These are phyloP conservation scores for Eucalyptus marginata DNA, from an alignment of 345 rosid species.

Conservation along the genomic window DNA sequence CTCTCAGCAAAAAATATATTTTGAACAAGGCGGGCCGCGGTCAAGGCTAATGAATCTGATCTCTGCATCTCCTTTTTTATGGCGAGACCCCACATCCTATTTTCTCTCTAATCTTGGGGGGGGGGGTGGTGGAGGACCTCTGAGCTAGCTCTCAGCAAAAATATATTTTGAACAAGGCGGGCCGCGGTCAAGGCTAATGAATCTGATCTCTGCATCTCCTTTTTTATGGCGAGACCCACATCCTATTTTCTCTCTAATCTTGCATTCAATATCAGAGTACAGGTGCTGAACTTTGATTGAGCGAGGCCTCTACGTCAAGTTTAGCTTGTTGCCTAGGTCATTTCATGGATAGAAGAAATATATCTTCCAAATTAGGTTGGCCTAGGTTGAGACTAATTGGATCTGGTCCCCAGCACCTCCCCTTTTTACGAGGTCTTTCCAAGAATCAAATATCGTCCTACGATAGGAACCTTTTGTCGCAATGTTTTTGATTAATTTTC, in stretches of 20 bases:
- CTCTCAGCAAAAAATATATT: too few species aligned
- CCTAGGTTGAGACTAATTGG: not conserved
- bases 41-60: not conserved
- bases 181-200: not conserved
- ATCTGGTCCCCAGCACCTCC: too few species aligned
- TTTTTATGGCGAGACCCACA: not conserved
- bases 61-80: not conserved
- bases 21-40: not conserved
- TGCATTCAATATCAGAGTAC: not conserved
- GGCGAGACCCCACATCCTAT: not conserved
- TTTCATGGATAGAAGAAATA: too few species aligned
- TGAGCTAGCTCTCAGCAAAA: too few species aligned
- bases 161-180: too few species aligned
- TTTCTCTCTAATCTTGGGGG: too few species aligned
- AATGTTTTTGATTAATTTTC: too few species aligned
- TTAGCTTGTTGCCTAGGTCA: not conserved
- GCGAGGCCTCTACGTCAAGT: not conserved
- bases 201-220: not conserved
- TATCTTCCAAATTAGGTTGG: not conserved
- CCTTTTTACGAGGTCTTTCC: too few species aligned
- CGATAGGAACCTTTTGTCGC: too few species aligned
- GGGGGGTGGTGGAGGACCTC: too few species aligned
- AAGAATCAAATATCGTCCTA: too few species aligned
- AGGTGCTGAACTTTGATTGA: not conserved
- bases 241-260: not conserved